phyloP scores from a whole-genome alignment of 768 basidiomycete species.

The Cystofilobasidium ferigula region DNA sequence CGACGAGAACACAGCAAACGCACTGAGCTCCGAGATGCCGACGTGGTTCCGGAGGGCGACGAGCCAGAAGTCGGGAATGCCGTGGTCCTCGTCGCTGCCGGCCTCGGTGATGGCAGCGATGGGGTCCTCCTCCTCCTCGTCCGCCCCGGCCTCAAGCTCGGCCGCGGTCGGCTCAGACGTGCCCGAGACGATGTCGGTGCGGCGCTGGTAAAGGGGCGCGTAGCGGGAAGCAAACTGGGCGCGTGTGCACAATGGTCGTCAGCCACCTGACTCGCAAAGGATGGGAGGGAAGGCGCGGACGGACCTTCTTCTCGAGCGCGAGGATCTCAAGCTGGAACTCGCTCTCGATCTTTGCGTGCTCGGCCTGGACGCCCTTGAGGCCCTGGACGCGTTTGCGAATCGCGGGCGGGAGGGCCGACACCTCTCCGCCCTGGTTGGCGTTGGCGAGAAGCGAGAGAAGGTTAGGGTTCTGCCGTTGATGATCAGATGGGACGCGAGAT shows the following conservation, averaged over 20 bases:
- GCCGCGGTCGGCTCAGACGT: conserved; percentile 58
- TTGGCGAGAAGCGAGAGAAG: too few relatives aligned
- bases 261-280: background rate
- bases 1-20: too few relatives aligned
- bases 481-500: too few relatives aligned
- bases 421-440: too few relatives aligned
- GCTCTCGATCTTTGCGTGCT: conserved; percentile 81
- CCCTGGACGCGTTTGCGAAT: conserved; percentile 84
- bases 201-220: conserved; percentile 71
- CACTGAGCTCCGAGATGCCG: conserved; percentile 68
- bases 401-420: too few relatives aligned
- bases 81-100: conserved; percentile 53
- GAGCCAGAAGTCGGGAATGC: conserved; percentile 95
- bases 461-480: too few relatives aligned
- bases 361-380: conserved; percentile 83
- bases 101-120: conserved; percentile 53
- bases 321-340: conserved; percentile 91
- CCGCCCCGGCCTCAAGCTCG: conserved; percentile 79
- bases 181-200: conserved; percentile 72
- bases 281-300: conserved; percentile 28
- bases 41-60: conserved; percentile 87
- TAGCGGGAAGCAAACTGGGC: conserved; percentile 42
- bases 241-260: background rate
- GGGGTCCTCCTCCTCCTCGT: too few relatives aligned
- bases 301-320: conserved; percentile 88